These are phyloP conservation scores for Amaranthus palmeri DNA, from an alignment of 148 eudicot genomes.

Conservation along the genomic window DNA sequence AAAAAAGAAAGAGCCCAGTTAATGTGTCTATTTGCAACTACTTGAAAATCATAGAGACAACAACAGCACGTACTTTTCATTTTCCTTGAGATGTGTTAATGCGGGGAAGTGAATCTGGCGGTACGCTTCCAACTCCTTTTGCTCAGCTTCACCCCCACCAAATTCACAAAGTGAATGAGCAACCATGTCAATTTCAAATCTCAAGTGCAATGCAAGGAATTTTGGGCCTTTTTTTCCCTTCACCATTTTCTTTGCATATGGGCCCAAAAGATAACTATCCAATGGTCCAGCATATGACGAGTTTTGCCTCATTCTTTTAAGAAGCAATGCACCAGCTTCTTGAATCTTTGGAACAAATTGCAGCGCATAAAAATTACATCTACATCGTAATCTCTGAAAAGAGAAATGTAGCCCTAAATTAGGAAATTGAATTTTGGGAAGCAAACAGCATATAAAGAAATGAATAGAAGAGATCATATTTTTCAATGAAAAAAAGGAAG, in stretches of 20 bases:
- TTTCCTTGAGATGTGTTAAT: slow-evolving; percentile 45
- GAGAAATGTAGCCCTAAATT: slow-evolving; percentile 41
- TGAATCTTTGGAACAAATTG: slow-evolving; percentile 90
- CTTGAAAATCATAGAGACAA: not conserved
- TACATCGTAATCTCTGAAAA: slow-evolving; percentile 88
- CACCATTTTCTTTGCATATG: slow-evolving; percentile 39
- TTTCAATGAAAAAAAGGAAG: not conserved
- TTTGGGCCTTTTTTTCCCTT: slow-evolving; percentile 46
- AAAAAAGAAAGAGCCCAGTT: not conserved
- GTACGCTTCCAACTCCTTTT: slow-evolving; percentile 78
- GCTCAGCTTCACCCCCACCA: slow-evolving; percentile 97
- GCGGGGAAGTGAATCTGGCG: slow-evolving; percentile 83
- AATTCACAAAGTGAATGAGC: slow-evolving; percentile 95
- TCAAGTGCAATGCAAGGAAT: slow-evolving; percentile 86
- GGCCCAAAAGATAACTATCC: slow-evolving; percentile 81
- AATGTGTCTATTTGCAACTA: not conserved
- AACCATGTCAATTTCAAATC: slow-evolving; percentile 99
- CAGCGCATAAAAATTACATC: slow-evolving; percentile 92
- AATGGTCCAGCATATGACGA: slow-evolving; percentile 48
- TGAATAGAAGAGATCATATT: slow-evolving; percentile 4
- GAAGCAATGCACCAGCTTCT: slow-evolving; percentile 76
- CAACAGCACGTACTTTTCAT: slow-evolving; percentile 48
- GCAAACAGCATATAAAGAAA: not conserved
- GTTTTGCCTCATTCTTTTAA: slow-evolving; percentile 74
- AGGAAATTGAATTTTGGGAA: slow-evolving; percentile 33